Evolutionary conservation across 164 flowering plant species (phyloP).

Genomic region (Nymphaea thermarum): DNA sequence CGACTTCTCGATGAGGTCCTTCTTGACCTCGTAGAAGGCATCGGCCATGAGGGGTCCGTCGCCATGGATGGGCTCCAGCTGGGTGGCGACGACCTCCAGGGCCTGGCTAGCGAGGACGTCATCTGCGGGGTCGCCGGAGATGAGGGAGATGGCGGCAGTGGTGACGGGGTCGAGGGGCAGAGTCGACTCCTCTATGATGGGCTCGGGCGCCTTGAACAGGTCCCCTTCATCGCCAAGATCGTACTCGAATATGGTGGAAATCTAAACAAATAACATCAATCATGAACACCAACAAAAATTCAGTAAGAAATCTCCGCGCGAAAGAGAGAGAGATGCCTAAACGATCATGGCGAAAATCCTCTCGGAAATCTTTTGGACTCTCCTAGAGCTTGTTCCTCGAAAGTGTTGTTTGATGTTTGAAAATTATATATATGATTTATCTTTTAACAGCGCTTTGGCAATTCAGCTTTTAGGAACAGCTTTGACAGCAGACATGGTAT

Average conservation of each 20-base stretch:
- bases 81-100: slow-evolving; percentile 25
- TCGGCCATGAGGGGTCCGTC: slow-evolving; percentile 47
- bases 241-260: slow-evolving; percentile 51
- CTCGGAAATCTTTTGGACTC: background rate
- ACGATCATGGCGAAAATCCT: background rate
- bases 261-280: slow-evolving; percentile 7
- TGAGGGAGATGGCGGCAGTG: slow-evolving; percentile 63
- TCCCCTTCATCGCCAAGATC: slow-evolving; percentile 82
- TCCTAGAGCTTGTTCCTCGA: background rate
- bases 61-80: slow-evolving; percentile 37
- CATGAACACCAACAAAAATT: background rate
- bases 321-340: background rate
- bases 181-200: slow-evolving; percentile 33
- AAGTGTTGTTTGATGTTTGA: background rate
- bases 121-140: slow-evolving; percentile 43
- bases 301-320: background rate
- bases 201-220: slow-evolving; percentile 76
- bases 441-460: too few relatives aligned
- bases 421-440: too few relatives aligned
- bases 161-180: slow-evolving; percentile 42
- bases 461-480: too few relatives aligned
- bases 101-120: slow-evolving; percentile 51
- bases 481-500: too few relatives aligned
- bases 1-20: slow-evolving; percentile 60
- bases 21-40: slow-evolving; percentile 64